A percentile compares a stretch with the other conserved stretches of the same genome.
These are phyloP conservation scores for Penicillium verhagenii DNA, from an alignment of 495 filamentous ascomycete genomes.

Conservation along the genomic window DNA sequence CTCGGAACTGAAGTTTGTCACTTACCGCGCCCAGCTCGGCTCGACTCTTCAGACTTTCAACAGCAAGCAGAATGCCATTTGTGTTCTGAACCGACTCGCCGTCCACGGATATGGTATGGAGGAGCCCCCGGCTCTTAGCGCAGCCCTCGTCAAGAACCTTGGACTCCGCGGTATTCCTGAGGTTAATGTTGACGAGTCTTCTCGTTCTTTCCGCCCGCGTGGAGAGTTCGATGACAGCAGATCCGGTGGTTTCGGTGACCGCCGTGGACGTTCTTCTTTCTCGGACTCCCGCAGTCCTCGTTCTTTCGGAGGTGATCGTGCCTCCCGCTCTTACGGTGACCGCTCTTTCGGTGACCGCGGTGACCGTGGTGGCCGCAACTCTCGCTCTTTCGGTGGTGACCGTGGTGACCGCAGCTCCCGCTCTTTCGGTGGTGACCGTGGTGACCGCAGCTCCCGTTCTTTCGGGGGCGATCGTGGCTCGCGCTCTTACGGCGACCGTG, in stretches of 20 bases:
- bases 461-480: neutral
- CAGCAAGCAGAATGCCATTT: constrained; percentile 40
- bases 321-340: no score
- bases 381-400: neutral
- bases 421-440: neutral
- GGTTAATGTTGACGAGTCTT: neutral
- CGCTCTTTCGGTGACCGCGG: neutral
- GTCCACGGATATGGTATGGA: constrained; percentile 60
- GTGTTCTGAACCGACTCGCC: constrained; percentile 61
- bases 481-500: neutral
- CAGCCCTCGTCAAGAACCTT: constrained; percentile 44
- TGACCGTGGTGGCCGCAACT: neutral
- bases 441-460: neutral
- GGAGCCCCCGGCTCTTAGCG: constrained; percentile 52
- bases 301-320: constrained; percentile 6
- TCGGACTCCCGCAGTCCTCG: neutral
- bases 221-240: neutral
- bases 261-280: no score
- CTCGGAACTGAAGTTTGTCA: constrained; percentile 42
- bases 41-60: constrained; percentile 26
- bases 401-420: neutral
- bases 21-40: constrained; percentile 55
- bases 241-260: neutral
- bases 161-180: constrained; percentile 34
- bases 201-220: neutral